Base-by-base conservation (phyloP, 768 basidiomycete genomes). In the Krasilnikovozyma curviuscula region DNA sequence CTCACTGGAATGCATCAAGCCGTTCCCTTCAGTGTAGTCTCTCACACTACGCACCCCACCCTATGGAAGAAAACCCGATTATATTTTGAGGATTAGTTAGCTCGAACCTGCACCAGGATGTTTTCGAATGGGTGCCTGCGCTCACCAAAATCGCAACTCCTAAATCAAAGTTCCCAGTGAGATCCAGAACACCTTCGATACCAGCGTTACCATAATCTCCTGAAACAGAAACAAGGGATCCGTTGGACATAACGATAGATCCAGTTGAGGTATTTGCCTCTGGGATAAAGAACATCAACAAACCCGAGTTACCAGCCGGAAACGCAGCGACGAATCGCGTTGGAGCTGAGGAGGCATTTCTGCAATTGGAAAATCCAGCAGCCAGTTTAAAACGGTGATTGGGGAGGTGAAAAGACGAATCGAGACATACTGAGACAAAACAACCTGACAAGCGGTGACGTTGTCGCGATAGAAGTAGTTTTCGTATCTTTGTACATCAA, bases 11-110 rank as follows among this genome's bases (percentile, higher is more conserved):
- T 46, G 56, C 55, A 30, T n/a, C n/a, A n/a, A n/a, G n/a, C n/a
- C n/a, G n/a, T n/a, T n/a, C n/a, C 65, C 65, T 54, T 69, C 69
- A 40, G 68, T 68, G 47, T 68, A 69, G 55, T 71, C 68, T 53
- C 70, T 59, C 57, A 70, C 57, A 13, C 69, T 69, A 13, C 69
- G 59, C 1, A 70, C 68, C 24, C 66, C 63, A 18, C 70, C 69
- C 34, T 45, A 12, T 7, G 48, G 31, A 33, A 23, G 46, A 13
- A 12, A 4, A 52, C 54, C 41, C 30, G 54, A 54, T 63, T 35
- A 70, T n/a, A n/a, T n/a, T n/a, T n/a, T n/a, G n/a, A n/a, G n/a
- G n/a, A n/a, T n/a, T n/a, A n/a, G n/a, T n/a, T n/a, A n/a, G n/a
- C n/a, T n/a, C n/a, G n/a, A n/a, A n/a, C n/a, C n/a, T n/a, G n/a